Evolutionary conservation across 2,329 filamentous ascomycete species (phyloP), one percentile per base, ranked within the genome.

Genomic region (Pezicula rhizophila): DNA sequence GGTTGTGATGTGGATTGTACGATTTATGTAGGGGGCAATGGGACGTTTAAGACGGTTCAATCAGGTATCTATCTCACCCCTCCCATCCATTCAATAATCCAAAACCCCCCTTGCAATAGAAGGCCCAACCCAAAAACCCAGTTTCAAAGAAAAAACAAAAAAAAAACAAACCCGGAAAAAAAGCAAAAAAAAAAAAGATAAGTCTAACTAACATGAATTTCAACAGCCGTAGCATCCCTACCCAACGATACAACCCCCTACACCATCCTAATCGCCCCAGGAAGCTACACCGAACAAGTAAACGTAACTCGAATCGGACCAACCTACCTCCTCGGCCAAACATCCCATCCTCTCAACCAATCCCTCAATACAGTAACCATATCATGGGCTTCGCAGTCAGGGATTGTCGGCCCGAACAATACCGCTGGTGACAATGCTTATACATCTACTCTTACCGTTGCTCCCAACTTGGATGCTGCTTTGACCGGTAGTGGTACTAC

Each of bases 281-380:
- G 82, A 0, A 73, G 71, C 51, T 85, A 85, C 57, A 76, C 68
- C 1, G 82, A 85, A 58, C 58, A 60, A 42, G 59, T 59, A 47
- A 86, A 86, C 54, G 70, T 85, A 51, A 85, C 82, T 4, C 78
- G 82, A 1, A 64, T 68, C 2, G 80, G 77, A 0, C 80, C 82
- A 0, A 66, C 85, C 6, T 82, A 79, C 25, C 69, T 85, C 6
- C 70, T 85, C 0, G 82, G 81, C n/a, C 71, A 79, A 49, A 64
- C 61, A 17, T 23, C 47, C 12, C 38, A 55, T 35, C 56, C 61
- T 15, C 48, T 37, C 1, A 34, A 52, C 35, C 58, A 64, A 41
- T 50, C 53, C 15, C 46, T 45, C 15, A 75, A 75, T 48, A 67
- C 66, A 0, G 81, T 84, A 15, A 79, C 76, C 42, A 67, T 85